These are phyloP conservation scores for Carex kokanica DNA, from an alignment of 176 grass and related monocot genomes.

Conservation along the genomic window DNA sequence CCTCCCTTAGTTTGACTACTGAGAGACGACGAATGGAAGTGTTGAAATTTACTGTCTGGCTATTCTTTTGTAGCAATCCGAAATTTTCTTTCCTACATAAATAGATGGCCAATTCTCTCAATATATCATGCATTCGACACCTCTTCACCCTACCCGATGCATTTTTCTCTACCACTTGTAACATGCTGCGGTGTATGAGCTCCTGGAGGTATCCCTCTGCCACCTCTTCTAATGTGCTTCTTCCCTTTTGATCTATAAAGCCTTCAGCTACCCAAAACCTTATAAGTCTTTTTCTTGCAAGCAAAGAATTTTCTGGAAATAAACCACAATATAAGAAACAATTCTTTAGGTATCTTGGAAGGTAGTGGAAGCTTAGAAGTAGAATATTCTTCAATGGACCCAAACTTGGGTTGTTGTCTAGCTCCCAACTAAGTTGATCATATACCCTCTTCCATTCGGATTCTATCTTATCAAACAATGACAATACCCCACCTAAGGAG, in stretches of 20 bases:
- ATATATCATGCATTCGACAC: conserved; percentile 43
- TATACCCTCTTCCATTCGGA: conserved; percentile 37
- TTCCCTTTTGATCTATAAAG: conserved; percentile 23
- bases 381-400: conserved; percentile 39
- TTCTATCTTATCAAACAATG: conserved; percentile 19
- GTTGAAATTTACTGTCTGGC: background rate
- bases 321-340: conserved; percentile 55
- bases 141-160: background rate
- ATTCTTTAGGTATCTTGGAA: conserved; percentile 36
- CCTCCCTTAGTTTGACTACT: conserved; percentile 7
- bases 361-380: conserved; percentile 40
- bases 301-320: conserved; percentile 36
- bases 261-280: conserved; percentile 61
- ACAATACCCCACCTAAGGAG: conserved; percentile 43
- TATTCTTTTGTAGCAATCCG: conserved; percentile 9
- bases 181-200: conserved; percentile 39
- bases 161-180: conserved; percentile 29
- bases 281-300: conserved; percentile 42
- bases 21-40: background rate
- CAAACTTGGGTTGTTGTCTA: conserved; percentile 15
- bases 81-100: conserved; percentile 32
- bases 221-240: conserved; percentile 41
- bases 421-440: conserved; percentile 46
- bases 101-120: conserved; percentile 43
- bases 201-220: conserved; percentile 40